phyloP scores from a whole-genome alignment of 768 basidiomycete genomes.

The Phylloporus scabripes region DNA sequence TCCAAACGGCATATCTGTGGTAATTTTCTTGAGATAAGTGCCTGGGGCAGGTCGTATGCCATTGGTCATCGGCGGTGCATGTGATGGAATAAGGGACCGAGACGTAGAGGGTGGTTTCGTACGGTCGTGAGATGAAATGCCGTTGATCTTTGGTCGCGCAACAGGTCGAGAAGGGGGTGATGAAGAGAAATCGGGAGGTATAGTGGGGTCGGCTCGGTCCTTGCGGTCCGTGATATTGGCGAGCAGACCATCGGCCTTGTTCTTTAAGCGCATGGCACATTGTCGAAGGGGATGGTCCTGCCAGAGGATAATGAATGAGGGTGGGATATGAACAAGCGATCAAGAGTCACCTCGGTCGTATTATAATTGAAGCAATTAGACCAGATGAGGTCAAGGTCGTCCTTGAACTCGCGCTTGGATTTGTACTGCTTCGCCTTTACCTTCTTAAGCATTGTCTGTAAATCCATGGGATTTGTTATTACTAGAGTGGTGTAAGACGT shows the following conservation, averaged over 20 bases:
- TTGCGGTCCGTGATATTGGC: slow-evolving; percentile 86
- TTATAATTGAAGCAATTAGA: slow-evolving; percentile 93
- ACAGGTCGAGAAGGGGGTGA: slow-evolving; percentile 17
- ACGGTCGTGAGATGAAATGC: slow-evolving; percentile 25
- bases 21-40: slow-evolving; percentile 10
- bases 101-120: slow-evolving; percentile 22
- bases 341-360: slow-evolving; percentile 72
- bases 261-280: slow-evolving; percentile 73
- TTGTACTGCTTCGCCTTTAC: slow-evolving; percentile 91
- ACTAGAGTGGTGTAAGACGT: slow-evolving; percentile 41
- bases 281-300: slow-evolving; percentile 87
- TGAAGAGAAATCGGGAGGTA: slow-evolving; percentile 46
- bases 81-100: slow-evolving; percentile 7
- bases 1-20: slow-evolving; percentile 47
- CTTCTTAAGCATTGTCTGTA: slow-evolving; percentile 88
- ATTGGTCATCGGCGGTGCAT: slow-evolving; percentile 14
- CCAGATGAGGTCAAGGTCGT: slow-evolving; percentile 96
- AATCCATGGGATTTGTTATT: slow-evolving; percentile 93
- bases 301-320: neutral
- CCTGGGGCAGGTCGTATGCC: slow-evolving; percentile 13
- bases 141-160: slow-evolving; percentile 45
- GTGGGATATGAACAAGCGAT: neutral
- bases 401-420: slow-evolving; percentile 88
- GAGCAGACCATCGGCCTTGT: slow-evolving; percentile 81
- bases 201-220: slow-evolving; percentile 67